Evolutionary conservation across 179 eudicot genomes (phyloP).

Genomic region (Corrigiola litoralis): DNA sequence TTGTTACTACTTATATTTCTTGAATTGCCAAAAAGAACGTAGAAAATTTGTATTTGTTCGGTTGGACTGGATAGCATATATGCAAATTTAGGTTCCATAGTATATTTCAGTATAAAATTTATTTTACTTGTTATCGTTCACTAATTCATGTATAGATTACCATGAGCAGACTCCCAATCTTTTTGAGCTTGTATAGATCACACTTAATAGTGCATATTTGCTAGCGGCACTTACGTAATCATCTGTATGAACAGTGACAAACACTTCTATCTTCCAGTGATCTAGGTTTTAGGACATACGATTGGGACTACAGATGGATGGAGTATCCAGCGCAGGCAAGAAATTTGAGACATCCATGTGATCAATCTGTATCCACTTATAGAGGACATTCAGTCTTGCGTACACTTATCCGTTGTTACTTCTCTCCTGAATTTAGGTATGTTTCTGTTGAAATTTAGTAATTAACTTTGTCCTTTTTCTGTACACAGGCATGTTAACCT

Average conservation of each 20-base stretch:
- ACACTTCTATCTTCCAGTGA: conserved; percentile 27
- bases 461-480: not conserved
- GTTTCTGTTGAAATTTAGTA: not conserved
- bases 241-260: not conserved
- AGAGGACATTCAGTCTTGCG: conserved; percentile 76
- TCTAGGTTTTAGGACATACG: conserved; percentile 24
- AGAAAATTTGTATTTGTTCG: no score
- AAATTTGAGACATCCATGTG: conserved; percentile 46
- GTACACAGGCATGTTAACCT: not conserved
- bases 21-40: no score
- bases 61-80: no score
- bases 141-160: not conserved
- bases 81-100: no score
- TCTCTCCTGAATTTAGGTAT: conserved; percentile 71
- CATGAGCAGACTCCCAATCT: not conserved
- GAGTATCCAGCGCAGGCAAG: conserved; percentile 55
- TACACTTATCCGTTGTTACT: conserved; percentile 77
- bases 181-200: not conserved
- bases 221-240: not conserved
- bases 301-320: conserved; percentile 89
- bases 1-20: no score
- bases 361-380: conserved; percentile 71
- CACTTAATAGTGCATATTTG: not conserved
- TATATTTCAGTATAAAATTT: not conserved
- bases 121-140: not conserved